Percentiles rank a stretch among this genome's conserved stretches.
phyloP scores from a whole-genome alignment of 2,329 filamentous ascomycete genomes.

The Fusarium clavum region DNA sequence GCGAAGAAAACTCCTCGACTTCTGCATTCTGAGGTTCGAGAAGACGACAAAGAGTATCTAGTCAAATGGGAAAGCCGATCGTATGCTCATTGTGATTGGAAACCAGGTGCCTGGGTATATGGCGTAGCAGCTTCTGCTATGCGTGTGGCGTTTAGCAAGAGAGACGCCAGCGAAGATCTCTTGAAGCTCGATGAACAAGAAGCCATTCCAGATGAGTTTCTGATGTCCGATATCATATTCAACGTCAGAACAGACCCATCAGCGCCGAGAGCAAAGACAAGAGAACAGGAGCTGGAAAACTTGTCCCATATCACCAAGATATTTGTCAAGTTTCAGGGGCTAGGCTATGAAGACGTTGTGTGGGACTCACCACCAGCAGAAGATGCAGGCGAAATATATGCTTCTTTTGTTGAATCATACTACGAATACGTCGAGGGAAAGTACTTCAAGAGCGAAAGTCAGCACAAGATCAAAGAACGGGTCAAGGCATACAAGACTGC shows the following conservation, averaged over 20 bases:
- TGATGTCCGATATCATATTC: slow-evolving; percentile 90
- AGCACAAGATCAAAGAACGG: slow-evolving; percentile 72
- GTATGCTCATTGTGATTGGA: slow-evolving; percentile 87
- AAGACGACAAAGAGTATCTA: slow-evolving; percentile 88
- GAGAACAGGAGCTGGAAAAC: slow-evolving; percentile 76
- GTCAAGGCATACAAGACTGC: slow-evolving; percentile 73
- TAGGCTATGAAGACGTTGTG: slow-evolving; percentile 89
- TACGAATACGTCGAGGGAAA: slow-evolving; percentile 85
- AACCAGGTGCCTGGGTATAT: slow-evolving; percentile 89
- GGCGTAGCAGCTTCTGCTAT: slow-evolving; percentile 72
- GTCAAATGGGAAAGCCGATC: slow-evolving; percentile 87
- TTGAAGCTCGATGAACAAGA: slow-evolving; percentile 77
- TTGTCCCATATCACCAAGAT: slow-evolving; percentile 79
- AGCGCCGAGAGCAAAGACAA: slow-evolving; percentile 65
- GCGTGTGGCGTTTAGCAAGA: slow-evolving; percentile 81
- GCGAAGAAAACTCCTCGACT: slow-evolving; percentile 15
- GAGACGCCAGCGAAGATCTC: slow-evolving; percentile 67
- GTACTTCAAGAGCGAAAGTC: slow-evolving; percentile 71
- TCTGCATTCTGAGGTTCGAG: slow-evolving; percentile 59
- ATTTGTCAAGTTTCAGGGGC: slow-evolving; percentile 90
- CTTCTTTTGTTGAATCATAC: slow-evolving; percentile 85
- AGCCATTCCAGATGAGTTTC: slow-evolving; percentile 87
- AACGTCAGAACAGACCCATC: slow-evolving; percentile 70
- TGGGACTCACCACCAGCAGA: slow-evolving; percentile 85
- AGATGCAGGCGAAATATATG: slow-evolving; percentile 74